phyloP scores from a whole-genome alignment of 176 grass and related monocot species.

The Phyllostachys edulis region DNA sequence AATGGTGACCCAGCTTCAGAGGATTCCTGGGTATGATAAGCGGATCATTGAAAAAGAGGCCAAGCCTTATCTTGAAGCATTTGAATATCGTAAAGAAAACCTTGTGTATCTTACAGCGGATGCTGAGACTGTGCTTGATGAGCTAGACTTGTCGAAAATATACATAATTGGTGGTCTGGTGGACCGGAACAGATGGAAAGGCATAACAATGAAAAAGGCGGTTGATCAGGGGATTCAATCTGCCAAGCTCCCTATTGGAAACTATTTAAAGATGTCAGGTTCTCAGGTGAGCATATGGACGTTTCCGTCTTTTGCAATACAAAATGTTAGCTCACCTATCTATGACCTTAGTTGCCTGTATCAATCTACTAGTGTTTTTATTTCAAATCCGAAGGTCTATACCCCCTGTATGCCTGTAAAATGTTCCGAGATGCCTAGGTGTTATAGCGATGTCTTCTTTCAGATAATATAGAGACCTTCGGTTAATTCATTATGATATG shows the following conservation, averaged over 20 bases:
- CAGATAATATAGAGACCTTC: not conserved
- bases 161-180: conserved; percentile 97
- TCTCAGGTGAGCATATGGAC: conserved; percentile 61
- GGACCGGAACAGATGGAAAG: conserved; percentile 86
- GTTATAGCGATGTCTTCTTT: not conserved
- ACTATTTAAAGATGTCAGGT: conserved; percentile 91
- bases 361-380: not conserved
- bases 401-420: not conserved
- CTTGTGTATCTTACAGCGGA: conserved; percentile 89
- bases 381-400: not conserved
- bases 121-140: conserved; percentile 76
- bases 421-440: not conserved
- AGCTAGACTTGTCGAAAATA: conserved; percentile 75
- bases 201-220: conserved; percentile 84
- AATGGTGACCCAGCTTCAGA: conserved; percentile 67
- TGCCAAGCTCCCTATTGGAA: conserved; percentile 85
- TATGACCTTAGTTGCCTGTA: not conserved
- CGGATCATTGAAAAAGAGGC: conserved; percentile 85
- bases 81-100: conserved; percentile 69
- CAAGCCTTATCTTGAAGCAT: conserved; percentile 78
- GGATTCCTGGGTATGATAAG: conserved; percentile 73
- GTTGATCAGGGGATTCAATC: conserved; percentile 82
- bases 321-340: not conserved
- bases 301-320: not conserved
- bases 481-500: not conserved